These are phyloP conservation scores for Rhinocladiella mackenziei DNA, from an alignment of 2,329 filamentous ascomycete genomes.

Conservation along the genomic window DNA sequence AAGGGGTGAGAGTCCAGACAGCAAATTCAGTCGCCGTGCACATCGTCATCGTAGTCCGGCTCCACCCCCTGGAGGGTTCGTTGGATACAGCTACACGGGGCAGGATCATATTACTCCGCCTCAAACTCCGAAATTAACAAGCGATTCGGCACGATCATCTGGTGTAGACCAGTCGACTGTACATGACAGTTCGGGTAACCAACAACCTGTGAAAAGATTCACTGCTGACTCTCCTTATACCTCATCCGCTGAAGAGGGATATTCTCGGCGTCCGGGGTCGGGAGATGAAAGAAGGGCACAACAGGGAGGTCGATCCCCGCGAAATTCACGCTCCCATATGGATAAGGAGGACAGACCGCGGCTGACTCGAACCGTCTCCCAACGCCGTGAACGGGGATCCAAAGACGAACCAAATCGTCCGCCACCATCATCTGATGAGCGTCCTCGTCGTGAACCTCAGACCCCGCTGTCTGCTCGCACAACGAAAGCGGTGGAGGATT, in stretches of 20 bases:
- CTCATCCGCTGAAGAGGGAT: slow-evolving; percentile 28
- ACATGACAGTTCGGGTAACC: slow-evolving; percentile 4
- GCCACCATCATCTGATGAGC: slow-evolving; percentile 7
- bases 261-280: slow-evolving; percentile 4
- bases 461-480: slow-evolving; percentile 18
- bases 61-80: slow-evolving; percentile 10
- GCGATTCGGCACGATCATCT: slow-evolving; percentile 18
- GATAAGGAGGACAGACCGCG: slow-evolving; percentile 8
- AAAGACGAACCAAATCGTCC: slow-evolving; percentile 10
- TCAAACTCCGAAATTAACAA: slow-evolving; percentile 21
- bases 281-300: slow-evolving; percentile 13
- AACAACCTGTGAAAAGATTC: slow-evolving; percentile 3
- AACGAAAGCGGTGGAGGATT: slow-evolving; percentile 25
- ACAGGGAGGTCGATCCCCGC: slow-evolving; percentile 10
- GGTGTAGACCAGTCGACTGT: slow-evolving; percentile 3
- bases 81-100: slow-evolving; percentile 18
- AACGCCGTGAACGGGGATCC: slow-evolving; percentile 7
- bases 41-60: slow-evolving; percentile 22
- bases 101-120: slow-evolving; percentile 26
- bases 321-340: slow-evolving; percentile 9
- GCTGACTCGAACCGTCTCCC: slow-evolving; percentile 6
- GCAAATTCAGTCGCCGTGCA: slow-evolving; percentile 5
- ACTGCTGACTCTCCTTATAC: slow-evolving; percentile 26
- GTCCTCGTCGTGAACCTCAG: slow-evolving; percentile 1
- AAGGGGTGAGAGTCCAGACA: slow-evolving; percentile 6